Percentiles rank a stretch among this genome's conserved stretches.
Evolutionary conservation across 805 yeast genomes (phyloP).

Genomic region (Saccharomyces cerevisiae): DNA sequence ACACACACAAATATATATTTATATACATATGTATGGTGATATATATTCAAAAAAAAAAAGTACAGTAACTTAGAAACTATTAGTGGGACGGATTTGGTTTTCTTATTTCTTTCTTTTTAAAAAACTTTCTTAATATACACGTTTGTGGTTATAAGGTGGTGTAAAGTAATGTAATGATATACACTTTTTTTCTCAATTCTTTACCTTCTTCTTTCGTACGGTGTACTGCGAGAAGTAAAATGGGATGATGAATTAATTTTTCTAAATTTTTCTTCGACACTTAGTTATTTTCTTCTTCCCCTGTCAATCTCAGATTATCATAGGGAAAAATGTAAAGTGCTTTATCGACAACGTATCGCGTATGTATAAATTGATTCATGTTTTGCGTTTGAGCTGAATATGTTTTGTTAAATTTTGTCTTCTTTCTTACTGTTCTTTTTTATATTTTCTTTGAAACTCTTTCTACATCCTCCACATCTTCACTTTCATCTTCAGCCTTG

Average conservation of each 20-base stretch:
- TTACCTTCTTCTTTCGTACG: not conserved
- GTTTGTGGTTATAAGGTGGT: not conserved
- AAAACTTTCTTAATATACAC: not conserved
- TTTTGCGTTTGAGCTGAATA: not conserved
- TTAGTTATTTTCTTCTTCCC: not conserved
- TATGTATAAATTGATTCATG: not conserved
- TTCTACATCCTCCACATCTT: slow-evolving; percentile 26
- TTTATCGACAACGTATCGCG: not conserved
- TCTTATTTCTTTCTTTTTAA: not conserved
- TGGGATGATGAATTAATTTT: not conserved
- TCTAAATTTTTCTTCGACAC: not conserved
- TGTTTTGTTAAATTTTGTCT: not conserved
- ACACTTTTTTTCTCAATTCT: not conserved
- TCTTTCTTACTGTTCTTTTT: not conserved
- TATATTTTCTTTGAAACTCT: slow-evolving; percentile 16
- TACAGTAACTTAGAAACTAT: not conserved
- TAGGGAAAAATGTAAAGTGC: not conserved
- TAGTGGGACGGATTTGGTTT: not conserved
- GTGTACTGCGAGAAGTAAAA: not conserved
- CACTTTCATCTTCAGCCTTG: slow-evolving; percentile 29
- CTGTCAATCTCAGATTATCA: not conserved
- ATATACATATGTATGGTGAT: not conserved
- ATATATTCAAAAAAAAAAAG: not conserved
- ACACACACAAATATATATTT: not conserved
- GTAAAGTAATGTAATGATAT: not conserved